Conservation (phyloP, 176 grass and related monocot genomes). For the Puccinellia tenuiflora region DNA sequence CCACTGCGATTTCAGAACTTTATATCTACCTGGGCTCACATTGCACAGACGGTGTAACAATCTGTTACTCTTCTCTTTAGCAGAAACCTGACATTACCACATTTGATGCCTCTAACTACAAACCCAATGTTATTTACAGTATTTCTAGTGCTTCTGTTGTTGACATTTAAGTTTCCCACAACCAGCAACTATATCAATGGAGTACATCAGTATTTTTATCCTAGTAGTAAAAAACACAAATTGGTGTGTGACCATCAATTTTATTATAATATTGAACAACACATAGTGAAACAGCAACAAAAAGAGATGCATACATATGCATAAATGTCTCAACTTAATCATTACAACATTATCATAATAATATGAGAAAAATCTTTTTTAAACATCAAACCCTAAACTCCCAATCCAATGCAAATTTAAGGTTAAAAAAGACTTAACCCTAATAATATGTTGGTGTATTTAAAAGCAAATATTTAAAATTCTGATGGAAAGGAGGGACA, state of each 20-base stretch:
- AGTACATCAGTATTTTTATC: not conserved
- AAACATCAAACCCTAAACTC: too few relatives aligned
- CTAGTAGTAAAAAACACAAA: too few relatives aligned
- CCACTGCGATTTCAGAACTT: not conserved
- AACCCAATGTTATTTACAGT: constrained; percentile 61
- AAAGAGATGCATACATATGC: not conserved
- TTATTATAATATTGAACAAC: too few relatives aligned
- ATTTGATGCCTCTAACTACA: constrained; percentile 63
- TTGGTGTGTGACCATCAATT: too few relatives aligned
- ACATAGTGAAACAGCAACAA: too few relatives aligned
- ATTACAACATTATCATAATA: not conserved
- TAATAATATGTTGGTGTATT: not conserved
- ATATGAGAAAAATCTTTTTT: not conserved
- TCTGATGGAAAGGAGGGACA: not conserved
- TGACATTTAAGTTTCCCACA: not conserved
- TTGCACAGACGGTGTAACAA: not conserved
- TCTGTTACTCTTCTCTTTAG: constrained; percentile 35
- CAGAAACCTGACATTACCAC: constrained; percentile 35
- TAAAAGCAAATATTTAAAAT: too few relatives aligned
- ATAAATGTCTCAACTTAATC: not conserved
- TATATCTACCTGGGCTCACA: constrained; percentile 17
- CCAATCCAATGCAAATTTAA: not conserved
- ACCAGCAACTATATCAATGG: not conserved
- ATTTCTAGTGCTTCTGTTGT: constrained; percentile 38
- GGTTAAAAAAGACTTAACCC: too few relatives aligned